Percentiles rank a stretch among this genome's conserved stretches.
Conservation (phyloP, 1,284 basidiomycete genomes). For the Gymnopus androsaceus region DNA sequence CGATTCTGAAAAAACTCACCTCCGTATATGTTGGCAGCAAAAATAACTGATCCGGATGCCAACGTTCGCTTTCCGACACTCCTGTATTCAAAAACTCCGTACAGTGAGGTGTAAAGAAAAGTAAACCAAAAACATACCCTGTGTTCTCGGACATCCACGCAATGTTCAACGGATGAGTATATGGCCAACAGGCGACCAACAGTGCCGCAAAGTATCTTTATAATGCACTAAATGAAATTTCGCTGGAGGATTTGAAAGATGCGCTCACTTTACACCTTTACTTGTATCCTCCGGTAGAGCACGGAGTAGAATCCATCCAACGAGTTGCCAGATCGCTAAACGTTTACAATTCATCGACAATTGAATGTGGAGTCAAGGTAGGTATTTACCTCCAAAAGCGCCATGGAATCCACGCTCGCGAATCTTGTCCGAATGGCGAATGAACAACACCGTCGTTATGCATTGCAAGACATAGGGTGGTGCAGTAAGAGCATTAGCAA, state of each 20-base stretch:
- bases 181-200: slow-evolving; percentile 39
- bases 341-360: neutral
- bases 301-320: slow-evolving; percentile 39
- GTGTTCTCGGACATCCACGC: slow-evolving; percentile 45
- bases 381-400: slow-evolving; percentile 32
- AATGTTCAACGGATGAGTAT: slow-evolving; percentile 40
- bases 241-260: neutral
- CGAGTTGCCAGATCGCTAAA: slow-evolving; percentile 37
- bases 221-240: neutral
- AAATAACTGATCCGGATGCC: slow-evolving; percentile 38
- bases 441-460: slow-evolving; percentile 33
- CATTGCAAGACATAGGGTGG: slow-evolving; percentile 41
- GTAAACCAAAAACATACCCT: slow-evolving; percentile 19
- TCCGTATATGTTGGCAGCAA: slow-evolving; percentile 34
- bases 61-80: slow-evolving; percentile 38
- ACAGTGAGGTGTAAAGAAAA: neutral
- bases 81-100: slow-evolving; percentile 15
- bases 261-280: slow-evolving; percentile 30
- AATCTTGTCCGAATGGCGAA: slow-evolving; percentile 36
- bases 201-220: slow-evolving; percentile 35
- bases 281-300: slow-evolving; percentile 30
- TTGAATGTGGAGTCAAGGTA: neutral
- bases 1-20: slow-evolving; percentile 19
- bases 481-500: slow-evolving; percentile 41
- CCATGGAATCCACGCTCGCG: slow-evolving; percentile 39